Base-by-base conservation (phyloP, 495 filamentous ascomycete genomes). In the Penicillium psychrofluorescens region DNA sequence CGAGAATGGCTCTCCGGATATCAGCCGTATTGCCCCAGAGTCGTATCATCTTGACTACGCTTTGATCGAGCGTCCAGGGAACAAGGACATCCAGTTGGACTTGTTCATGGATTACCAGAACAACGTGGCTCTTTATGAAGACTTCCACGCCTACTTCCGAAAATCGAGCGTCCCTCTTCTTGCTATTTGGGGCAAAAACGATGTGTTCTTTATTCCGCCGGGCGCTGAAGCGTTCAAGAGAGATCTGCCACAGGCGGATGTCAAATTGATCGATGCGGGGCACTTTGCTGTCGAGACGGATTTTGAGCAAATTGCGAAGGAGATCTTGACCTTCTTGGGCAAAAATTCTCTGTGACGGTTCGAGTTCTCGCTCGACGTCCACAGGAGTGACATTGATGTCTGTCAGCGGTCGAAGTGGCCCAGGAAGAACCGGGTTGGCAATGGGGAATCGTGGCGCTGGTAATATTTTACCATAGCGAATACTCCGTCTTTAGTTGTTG, bases 281-380 rank as follows among this genome's bases (percentile, higher is more conserved):
- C 81, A 85, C 60, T 83, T 84, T 66, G 79, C 79, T 12, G 54
- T 79, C 1, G 78, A 84, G 66, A 78, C 63, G 2, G 67, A 82
- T 45, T 57, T 62, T 38, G 54, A 54, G 38, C 58, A 64, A 50
- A 71, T 84, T 58, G 77, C 70, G 5, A 38, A 41, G 33, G 56
- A 70, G 54, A 75, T 77, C 13, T 46, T 68, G 44, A 53, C 52
- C 7, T 80, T 81, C 51, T 59, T 80, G 45, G 53, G 46, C 15
- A 68, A 45, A 34, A 47, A 49, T 13, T 33, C 43, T 51, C 29
- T 22, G 22, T 22, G 22, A 22, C 22, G 22, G 22, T 22, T n/a
- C n/a, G n/a, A n/a, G n/a, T n/a, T n/a, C n/a, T n/a, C n/a, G n/a
- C n/a, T n/a, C n/a, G n/a, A n/a, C n/a, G n/a, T n/a, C n/a, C n/a